Conservation (phyloP, 352 stramenopile genomes). For the Pythium aphanidermatum region DNA sequence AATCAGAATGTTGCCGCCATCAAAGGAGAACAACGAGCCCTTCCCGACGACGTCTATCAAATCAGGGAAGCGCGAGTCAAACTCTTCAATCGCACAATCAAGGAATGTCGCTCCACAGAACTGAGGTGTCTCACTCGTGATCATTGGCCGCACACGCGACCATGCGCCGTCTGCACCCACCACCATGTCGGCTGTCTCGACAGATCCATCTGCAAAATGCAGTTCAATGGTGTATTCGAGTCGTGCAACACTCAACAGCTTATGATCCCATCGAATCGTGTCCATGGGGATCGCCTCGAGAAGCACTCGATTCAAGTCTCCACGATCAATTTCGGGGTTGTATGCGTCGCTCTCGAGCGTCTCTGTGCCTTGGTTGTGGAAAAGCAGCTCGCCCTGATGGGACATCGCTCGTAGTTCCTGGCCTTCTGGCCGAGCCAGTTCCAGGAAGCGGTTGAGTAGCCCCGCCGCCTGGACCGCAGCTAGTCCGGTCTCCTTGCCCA, state of each 20-base stretch:
- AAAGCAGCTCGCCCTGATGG: background rate
- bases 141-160: constrained; percentile 12
- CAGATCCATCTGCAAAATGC: constrained; percentile 6
- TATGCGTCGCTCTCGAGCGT: background rate
- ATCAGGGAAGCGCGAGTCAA: constrained; percentile 16
- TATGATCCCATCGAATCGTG: constrained; percentile 15
- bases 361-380: background rate
- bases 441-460: background rate
- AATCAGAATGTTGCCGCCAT: constrained; percentile 10
- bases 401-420: background rate
- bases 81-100: constrained; percentile 8
- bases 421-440: background rate
- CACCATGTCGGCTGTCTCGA: constrained; percentile 5
- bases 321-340: background rate
- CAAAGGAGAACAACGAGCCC: constrained; percentile 14
- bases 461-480: background rate
- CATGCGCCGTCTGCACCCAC: constrained; percentile 17
- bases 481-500: background rate
- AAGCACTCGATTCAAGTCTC: background rate
- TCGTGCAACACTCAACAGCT: background rate
- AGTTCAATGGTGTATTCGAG: background rate
- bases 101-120: constrained; percentile 12
- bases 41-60: constrained; percentile 14
- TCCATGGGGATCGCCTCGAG: background rate
- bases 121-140: constrained; percentile 1